These are phyloP conservation scores for Didymella exigua DNA, from an alignment of 2,329 filamentous ascomycete species.

Conservation along the genomic window DNA sequence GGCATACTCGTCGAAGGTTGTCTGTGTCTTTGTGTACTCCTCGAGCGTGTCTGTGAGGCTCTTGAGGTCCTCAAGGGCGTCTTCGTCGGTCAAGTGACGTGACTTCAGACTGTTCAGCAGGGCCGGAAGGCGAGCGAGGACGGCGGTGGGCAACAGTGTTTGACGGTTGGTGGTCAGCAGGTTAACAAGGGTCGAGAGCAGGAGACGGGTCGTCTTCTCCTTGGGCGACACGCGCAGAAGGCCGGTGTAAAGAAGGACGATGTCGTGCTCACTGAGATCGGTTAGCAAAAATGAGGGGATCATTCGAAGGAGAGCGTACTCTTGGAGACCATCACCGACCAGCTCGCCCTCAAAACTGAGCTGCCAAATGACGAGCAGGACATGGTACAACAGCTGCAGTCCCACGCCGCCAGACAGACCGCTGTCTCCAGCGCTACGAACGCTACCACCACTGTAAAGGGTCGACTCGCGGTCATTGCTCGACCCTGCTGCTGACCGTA, in stretches of 20 bases:
- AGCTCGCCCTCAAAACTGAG: conserved; percentile 82
- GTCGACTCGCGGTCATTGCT: conserved; percentile 70
- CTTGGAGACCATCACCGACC: conserved; percentile 80
- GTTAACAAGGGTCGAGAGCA: conserved; percentile 88
- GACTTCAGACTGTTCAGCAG: conserved; percentile 63
- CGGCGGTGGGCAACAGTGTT: conserved; percentile 77
- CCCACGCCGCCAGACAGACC: conserved; percentile 77
- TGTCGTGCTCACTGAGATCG: conserved; percentile 79
- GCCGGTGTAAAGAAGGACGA: conserved; percentile 89
- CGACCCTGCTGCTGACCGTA: conserved; percentile 76
- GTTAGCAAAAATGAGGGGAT: conserved; percentile 19
- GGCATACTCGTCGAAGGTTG: conserved; percentile 71
- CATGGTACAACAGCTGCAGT: conserved; percentile 90
- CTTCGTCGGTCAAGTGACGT: conserved; percentile 58
- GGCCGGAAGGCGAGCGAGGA: conserved; percentile 78
- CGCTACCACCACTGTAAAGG: conserved; percentile 60
- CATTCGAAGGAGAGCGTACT: conserved; percentile 61
- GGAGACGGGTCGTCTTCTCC: conserved; percentile 93
- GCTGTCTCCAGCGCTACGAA: conserved; percentile 64
- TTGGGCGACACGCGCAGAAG: conserved; percentile 92
- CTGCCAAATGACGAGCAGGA: conserved; percentile 93
- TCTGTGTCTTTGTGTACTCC: conserved; percentile 77
- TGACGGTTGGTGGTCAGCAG: conserved; percentile 76
- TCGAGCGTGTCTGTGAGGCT: conserved; percentile 69
- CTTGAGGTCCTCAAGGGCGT: conserved; percentile 58